Base-by-base conservation (phyloP, 352 stramenopile genomes). In the Pythium monospermum region DNA sequence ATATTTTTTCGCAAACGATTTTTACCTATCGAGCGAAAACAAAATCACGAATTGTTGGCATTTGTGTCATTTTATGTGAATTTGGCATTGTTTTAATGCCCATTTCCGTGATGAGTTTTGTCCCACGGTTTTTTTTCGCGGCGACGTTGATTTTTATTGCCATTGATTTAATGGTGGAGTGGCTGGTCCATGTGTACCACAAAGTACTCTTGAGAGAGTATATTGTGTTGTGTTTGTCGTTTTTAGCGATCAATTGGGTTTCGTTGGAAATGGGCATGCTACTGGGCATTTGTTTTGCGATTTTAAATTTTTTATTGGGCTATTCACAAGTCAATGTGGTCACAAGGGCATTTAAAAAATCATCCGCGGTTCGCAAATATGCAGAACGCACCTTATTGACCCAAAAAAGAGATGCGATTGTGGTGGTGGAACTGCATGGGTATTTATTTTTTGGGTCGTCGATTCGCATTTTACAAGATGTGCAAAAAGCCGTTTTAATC, bases 1-100 rank as follows among this genome's bases (percentile, higher is more conserved):
- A 99, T 69, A 99, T 99, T 56, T 99, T 99, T 69, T 97, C 80
- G 27, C 96, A 99, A 76, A 99, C 94, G 18, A 98, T 99, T 56
- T 98, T 99, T 68, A 98, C 95, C 19, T 97, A 93, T 65, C 80
- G 90, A 6, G 96, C 91, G 57, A 87, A 88, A 49, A 87, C 85
- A 59, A 91, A 97, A 59, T 94, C 82, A 28, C 72, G 91, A 15
- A 76, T 95, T 40, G 92, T 98, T 47, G 94, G 94, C 35, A 41
- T 96, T 4, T 86, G 94, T 27, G 87, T 97, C 52, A 94, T 96
- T 35, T 38, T 87, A 36, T 86, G 66, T 23, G 89, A 97, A 64
- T 86, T 96, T 39, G 79, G 76, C 21, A 78, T 97, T 36, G 83
- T 91, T 25, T 52, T 98, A 5, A 51, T 97, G 22, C 94, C 96